phyloP scores from a whole-genome alignment of 805 yeast genomes.

The Wickerhamiella hasegawae region DNA sequence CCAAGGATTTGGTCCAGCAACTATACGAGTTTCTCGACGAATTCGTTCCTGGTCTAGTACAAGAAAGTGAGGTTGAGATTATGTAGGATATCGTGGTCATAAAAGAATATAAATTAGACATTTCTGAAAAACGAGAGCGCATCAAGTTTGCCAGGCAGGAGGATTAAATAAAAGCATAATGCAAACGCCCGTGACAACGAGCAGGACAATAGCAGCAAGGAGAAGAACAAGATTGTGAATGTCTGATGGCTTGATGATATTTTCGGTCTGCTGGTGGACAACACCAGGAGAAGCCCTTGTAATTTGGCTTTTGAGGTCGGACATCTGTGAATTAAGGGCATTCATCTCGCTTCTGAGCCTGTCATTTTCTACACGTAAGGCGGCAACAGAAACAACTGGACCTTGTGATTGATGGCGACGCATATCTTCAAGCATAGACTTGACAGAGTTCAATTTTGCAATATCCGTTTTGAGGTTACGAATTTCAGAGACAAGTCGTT shows the following conservation, averaged over 20 bases:
- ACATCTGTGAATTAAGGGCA: slow-evolving; percentile 3
- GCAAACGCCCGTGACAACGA: slow-evolving; percentile 14
- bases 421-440: slow-evolving; percentile 18
- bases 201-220: slow-evolving; percentile 10
- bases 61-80: too few relatives aligned
- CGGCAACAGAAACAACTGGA: slow-evolving; percentile 19
- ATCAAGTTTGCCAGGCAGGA: slow-evolving; percentile 10
- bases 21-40: too few relatives aligned
- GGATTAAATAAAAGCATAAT: slow-evolving; percentile 18
- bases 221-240: slow-evolving; percentile 12
- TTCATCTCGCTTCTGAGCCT: slow-evolving; percentile 12
- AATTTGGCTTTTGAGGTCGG: slow-evolving; percentile 2
- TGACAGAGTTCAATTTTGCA: slow-evolving; percentile 20
- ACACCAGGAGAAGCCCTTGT: not conserved
- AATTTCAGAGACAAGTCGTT: slow-evolving; percentile 20
- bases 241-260: slow-evolving; percentile 5
- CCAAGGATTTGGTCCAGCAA: too few relatives aligned
- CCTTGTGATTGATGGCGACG: slow-evolving; percentile 11
- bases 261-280: slow-evolving; percentile 1
- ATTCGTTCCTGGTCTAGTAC: too few relatives aligned
- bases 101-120: too few relatives aligned
- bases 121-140: slow-evolving; percentile 1
- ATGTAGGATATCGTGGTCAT: too few relatives aligned
- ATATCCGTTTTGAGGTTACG: slow-evolving; percentile 21
- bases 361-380: slow-evolving; percentile 16